These are phyloP conservation scores for Chaetomiaceae sp. DNA, from an alignment of 2,329 filamentous ascomycete genomes.

Conservation along the genomic window DNA sequence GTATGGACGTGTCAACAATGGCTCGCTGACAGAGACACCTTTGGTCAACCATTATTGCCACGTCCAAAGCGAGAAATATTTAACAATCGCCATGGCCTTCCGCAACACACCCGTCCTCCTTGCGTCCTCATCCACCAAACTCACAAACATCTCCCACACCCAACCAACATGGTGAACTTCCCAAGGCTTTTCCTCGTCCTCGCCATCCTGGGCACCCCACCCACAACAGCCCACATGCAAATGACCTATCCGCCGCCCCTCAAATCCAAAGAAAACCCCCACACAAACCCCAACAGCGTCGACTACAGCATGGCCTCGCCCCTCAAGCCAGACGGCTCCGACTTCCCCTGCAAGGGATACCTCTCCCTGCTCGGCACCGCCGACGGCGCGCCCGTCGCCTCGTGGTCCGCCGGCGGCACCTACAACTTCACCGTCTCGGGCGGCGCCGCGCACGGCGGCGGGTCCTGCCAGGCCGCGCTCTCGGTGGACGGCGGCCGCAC, in stretches of 20 bases:
- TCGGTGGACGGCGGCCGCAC: constrained; percentile 66
- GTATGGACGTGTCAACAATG: not conserved
- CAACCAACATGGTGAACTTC: constrained; percentile 1
- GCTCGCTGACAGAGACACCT: no score
- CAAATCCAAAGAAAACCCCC: constrained; percentile 46
- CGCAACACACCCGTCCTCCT: no score
- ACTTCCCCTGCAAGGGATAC: constrained; percentile 73
- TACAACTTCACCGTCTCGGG: constrained; percentile 63
- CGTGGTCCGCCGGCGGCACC: constrained; percentile 56
- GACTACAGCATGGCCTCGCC: constrained; percentile 71
- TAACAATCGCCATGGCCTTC: not conserved
- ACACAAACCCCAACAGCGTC: constrained; percentile 40
- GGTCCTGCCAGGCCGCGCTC: constrained; percentile 72
- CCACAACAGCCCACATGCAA: constrained; percentile 51
- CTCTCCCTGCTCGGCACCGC: constrained; percentile 43
- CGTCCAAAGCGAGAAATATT: not conserved
- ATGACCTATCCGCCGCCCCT: constrained; percentile 50
- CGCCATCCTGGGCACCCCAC: constrained; percentile 29
- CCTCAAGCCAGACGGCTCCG: constrained; percentile 53
- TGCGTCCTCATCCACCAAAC: not conserved
- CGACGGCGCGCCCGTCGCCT: constrained; percentile 50
- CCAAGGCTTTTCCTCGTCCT: constrained; percentile 35
- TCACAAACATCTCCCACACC: not conserved
- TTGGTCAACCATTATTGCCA: not conserved
- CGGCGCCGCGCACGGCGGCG: constrained; percentile 60